Base-by-base conservation (phyloP, 495 filamentous ascomycete genomes). In the Penicillium turbatum region DNA sequence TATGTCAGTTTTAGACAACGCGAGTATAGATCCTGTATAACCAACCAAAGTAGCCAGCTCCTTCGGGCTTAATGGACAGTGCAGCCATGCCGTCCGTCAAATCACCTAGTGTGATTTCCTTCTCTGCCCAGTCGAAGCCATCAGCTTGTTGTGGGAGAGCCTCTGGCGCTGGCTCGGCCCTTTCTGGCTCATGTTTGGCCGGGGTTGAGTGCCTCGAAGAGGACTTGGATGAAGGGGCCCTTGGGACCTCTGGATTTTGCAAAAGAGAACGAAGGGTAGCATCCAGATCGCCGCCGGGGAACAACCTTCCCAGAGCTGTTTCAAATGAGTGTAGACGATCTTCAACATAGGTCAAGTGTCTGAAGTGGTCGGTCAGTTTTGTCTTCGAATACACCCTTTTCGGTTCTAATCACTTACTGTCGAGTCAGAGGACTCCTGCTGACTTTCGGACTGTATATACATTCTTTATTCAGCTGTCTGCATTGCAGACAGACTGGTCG, bases 71-170 rank as follows among this genome's bases (percentile, higher is more conserved):
- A 19, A 76, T 74, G 1, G 77, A 75, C 38, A 80, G 57, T n/a
- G 73, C 71, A 26, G 76, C 77, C 77, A 80, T 80, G 41, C 77
- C 77, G 59, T 80, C 77, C 2, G 72, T 72, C 34, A 79, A 48
- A 54, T 76, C 72, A 21, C 73, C 70, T 15, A 74, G 64, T 0
- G 69, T 71, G 21, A 75, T 70, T 46, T 72, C 67, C 37, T 73
- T 74, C 47, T 79, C 76, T 2, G 74, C 70, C 76, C 76, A 79
- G 52, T 79, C 76, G 63, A 79, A 79, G 15, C 74, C 76, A 67
- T 78, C 75, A 11, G 75, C 74, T 57, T 76, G 73, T 39, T 73
- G 72, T 6, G 76, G 76, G 19, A 78, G 59, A 42, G 72, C 72
- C 56, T 78, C 75, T 27, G 72, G 69, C 12, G 71, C 67, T 21